Evolutionary conservation across 2,329 filamentous ascomycete species (phyloP), one percentile per base, ranked within the genome.

Genomic region (Teratosphaeria epicoccoides): DNA sequence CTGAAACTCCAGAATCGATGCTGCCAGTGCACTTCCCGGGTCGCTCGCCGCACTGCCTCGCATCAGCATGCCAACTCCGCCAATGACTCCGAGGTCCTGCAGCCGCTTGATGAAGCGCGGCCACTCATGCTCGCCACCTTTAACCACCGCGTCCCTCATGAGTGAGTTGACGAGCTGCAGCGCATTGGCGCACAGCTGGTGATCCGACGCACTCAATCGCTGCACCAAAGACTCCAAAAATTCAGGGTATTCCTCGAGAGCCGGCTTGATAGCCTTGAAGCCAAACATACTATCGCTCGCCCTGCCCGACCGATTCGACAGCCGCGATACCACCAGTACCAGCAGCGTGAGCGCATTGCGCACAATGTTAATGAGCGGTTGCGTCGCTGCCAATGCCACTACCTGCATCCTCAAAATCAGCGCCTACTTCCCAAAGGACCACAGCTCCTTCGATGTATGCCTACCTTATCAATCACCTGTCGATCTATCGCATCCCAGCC

Each of bases 291-390:
- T 82, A 2, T 82, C 82, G 2, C 82, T 78, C 52, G 77, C 70
- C 6, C 17, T 20, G 6, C 69, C 65, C 88, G 55, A 17, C 49
- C 55, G 43, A 50, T 52, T 54, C 33, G 63, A 83, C 24, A 89
- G 88, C 69, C 94, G 86, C 56, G 88, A 85, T 49, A 98, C 91
- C 52, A 97, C 84, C 11, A 90, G 88, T 46, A 95, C 91, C 51
- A 98, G 79, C 55, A 98, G 94, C 46, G 89, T 91, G 87, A 98
- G 95, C 64, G 91, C 91, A 63, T 93, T 93, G 57, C 93, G 83
- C 54, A 98, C 81, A 65, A 97, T 96, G 68, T 98, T 98, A 70
- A 98, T 93, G 55, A 98, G 79, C 23, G 91, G 93, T 68, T 97
- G 93, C 26, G 83, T 91, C 61, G 97, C 91, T 56, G 97, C 88